Conservation (phyloP, 169 alveolate genomes). For the Cryptosporidium muris region DNA sequence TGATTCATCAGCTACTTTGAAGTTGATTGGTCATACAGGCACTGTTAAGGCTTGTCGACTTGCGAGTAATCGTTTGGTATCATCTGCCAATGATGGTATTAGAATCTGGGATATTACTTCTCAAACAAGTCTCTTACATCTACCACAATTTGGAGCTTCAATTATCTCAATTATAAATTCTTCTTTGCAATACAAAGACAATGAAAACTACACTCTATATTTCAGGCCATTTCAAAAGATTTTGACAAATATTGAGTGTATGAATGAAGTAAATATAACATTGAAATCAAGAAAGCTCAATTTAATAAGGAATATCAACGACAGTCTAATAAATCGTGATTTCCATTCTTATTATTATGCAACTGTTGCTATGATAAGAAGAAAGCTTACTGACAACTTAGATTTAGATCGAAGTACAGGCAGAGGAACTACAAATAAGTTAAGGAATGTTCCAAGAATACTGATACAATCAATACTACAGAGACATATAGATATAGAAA, state of each 20-base stretch:
- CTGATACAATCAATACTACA: too few species aligned
- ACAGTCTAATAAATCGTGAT: too few species aligned
- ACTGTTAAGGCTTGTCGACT: constrained; percentile 25
- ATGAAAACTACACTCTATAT: neutral
- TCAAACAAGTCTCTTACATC: constrained; percentile 20
- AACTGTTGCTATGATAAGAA: too few species aligned
- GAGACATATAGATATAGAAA: too few species aligned
- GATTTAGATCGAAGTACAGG: too few species aligned
- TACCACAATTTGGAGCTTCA: constrained; percentile 54
- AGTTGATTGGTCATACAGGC: constrained; percentile 43
- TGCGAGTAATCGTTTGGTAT: neutral
- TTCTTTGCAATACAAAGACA: neutral
- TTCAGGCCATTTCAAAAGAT: constrained; percentile 58
- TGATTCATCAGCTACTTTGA: neutral
- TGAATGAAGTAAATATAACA: constrained; percentile 12
- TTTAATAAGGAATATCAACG: too few species aligned
- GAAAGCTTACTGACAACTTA: too few species aligned
- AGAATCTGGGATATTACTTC: constrained; percentile 47
- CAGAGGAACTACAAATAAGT: too few species aligned
- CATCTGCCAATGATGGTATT: constrained; percentile 61
- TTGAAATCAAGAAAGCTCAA: too few species aligned
- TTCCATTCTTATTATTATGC: too few species aligned
- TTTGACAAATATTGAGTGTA: neutral
- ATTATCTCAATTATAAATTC: constrained; percentile 27
- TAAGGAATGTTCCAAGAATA: too few species aligned